These are phyloP conservation scores for Xylaria sp. DNA, from an alignment of 2,329 filamentous ascomycete genomes.

Conservation along the genomic window DNA sequence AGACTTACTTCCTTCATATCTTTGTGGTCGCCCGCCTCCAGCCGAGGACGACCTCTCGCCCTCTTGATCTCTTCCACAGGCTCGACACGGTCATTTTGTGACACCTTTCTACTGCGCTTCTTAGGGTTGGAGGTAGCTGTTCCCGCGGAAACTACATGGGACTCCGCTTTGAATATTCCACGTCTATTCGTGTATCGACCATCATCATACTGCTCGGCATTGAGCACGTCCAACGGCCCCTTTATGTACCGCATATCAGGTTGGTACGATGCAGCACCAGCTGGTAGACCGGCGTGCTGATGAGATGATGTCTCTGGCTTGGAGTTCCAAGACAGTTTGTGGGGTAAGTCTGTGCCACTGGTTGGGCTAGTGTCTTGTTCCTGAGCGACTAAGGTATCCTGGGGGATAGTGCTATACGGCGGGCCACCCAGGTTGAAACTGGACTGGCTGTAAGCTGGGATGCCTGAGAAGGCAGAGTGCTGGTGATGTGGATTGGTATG, in stretches of 20 bases:
- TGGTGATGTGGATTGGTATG: slow-evolving; percentile 11
- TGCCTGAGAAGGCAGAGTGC: slow-evolving; percentile 8
- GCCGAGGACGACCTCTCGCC: slow-evolving; percentile 76
- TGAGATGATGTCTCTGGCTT: slow-evolving; percentile 22
- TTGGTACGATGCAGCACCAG: slow-evolving; percentile 28
- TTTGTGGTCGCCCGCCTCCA: slow-evolving; percentile 83
- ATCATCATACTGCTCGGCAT: slow-evolving; percentile 59
- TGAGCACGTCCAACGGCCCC: slow-evolving; percentile 57
- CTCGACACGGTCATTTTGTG: slow-evolving; percentile 50
- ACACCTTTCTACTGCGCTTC: slow-evolving; percentile 51
- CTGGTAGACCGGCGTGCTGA: slow-evolving; percentile 12
- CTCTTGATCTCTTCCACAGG: slow-evolving; percentile 66
- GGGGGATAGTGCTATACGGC: slow-evolving; percentile 23
- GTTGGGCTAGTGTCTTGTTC: slow-evolving; percentile 14
- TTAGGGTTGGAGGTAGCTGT: slow-evolving; percentile 39
- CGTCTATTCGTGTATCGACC: slow-evolving; percentile 43
- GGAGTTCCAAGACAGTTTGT: slow-evolving; percentile 21
- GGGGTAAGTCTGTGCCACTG: slow-evolving; percentile 23
- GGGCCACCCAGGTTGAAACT: slow-evolving; percentile 28
- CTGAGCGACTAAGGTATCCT: slow-evolving; percentile 14
- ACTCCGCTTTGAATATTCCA: slow-evolving; percentile 35
- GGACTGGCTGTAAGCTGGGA: slow-evolving; percentile 18
- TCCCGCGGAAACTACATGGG: slow-evolving; percentile 36
- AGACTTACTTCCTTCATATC: slow-evolving; percentile 63
- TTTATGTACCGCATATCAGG: slow-evolving; percentile 48